Conservation (phyloP, 169 alveolate genomes). For the Plasmodium vivax region DNA sequence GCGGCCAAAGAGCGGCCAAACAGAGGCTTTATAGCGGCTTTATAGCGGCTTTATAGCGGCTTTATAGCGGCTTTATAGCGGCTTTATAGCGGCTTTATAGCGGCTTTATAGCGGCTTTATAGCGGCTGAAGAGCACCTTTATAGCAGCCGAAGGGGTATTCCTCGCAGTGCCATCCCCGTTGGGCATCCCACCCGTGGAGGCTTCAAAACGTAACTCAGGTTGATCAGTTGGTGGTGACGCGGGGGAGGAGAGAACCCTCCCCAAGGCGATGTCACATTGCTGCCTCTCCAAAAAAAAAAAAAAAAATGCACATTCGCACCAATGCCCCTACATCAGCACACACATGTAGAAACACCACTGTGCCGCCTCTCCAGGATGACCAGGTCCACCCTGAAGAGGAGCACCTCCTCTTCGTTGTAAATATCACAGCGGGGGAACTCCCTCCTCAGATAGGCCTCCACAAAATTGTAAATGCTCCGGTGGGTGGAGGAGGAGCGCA, state of each 20-base stretch:
- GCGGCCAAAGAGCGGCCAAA: too few species aligned
- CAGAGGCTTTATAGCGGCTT: too few species aligned
- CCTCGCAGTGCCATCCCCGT: background rate
- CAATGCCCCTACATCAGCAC: background rate
- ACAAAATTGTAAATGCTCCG: conserved; percentile 8
- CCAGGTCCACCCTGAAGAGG: conserved; percentile 18
- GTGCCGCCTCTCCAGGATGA: background rate
- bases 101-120: too few species aligned
- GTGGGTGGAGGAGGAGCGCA: conserved; percentile 36
- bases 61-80: too few species aligned
- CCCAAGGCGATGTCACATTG: background rate
- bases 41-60: too few species aligned
- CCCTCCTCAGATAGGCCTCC: background rate
- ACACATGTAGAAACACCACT: background rate
- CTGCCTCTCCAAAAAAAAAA: background rate
- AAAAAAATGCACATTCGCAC: background rate
- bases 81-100: too few species aligned
- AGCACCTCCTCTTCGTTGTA: conserved; percentile 4
- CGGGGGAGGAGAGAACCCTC: background rate
- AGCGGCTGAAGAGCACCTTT: too few species aligned
- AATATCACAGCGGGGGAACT: background rate
- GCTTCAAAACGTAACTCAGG: background rate
- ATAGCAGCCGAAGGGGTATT: background rate
- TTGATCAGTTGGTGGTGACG: background rate
- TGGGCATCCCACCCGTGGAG: background rate